These are phyloP conservation scores for Claviceps spartinae DNA, from an alignment of 2,329 filamentous ascomycete species.

Conservation along the genomic window DNA sequence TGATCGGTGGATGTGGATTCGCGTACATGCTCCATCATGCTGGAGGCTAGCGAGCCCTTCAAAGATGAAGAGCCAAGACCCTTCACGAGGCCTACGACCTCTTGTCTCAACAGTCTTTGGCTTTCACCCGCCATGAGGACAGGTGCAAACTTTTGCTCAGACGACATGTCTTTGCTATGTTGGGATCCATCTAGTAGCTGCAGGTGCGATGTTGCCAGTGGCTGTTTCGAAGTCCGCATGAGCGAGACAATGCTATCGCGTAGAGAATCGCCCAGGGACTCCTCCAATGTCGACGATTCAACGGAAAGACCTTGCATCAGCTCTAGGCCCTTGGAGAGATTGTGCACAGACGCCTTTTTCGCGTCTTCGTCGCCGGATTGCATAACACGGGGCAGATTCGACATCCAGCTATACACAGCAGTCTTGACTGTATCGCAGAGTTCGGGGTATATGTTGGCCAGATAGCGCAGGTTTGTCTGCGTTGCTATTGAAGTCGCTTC, in stretches of 20 bases:
- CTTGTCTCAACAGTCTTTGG: conserved; percentile 46
- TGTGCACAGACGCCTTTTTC: conserved; percentile 58
- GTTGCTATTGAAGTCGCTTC: conserved; percentile 14
- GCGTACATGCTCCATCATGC: conserved; percentile 51
- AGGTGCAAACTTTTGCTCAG: conserved; percentile 35
- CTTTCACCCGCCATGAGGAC: conserved; percentile 51
- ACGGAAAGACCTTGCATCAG: conserved; percentile 50
- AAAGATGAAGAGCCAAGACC: conserved; percentile 43
- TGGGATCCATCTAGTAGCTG: conserved; percentile 15
- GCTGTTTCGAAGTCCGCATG: conserved; percentile 14
- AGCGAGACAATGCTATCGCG: conserved; percentile 55
- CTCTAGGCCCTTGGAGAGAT: conserved; percentile 61
- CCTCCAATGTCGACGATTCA: conserved; percentile 52
- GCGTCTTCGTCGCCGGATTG: conserved; percentile 68
- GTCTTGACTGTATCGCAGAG: conserved; percentile 53
- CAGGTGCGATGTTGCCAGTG: conserved; percentile 11
- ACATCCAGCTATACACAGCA: conserved; percentile 68
- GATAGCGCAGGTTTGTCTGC: conserved; percentile 41
- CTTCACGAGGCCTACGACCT: conserved; percentile 44
- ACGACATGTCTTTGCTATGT: conserved; percentile 7
- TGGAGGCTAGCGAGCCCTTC: conserved; percentile 46
- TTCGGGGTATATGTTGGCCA: conserved; percentile 48
- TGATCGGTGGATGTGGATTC: conserved; percentile 43
- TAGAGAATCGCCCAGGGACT: conserved; percentile 53
- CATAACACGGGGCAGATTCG: conserved; percentile 68